These are phyloP conservation scores for Beauveria asiatica DNA, from an alignment of 2,329 filamentous ascomycete species.

Conservation along the genomic window DNA sequence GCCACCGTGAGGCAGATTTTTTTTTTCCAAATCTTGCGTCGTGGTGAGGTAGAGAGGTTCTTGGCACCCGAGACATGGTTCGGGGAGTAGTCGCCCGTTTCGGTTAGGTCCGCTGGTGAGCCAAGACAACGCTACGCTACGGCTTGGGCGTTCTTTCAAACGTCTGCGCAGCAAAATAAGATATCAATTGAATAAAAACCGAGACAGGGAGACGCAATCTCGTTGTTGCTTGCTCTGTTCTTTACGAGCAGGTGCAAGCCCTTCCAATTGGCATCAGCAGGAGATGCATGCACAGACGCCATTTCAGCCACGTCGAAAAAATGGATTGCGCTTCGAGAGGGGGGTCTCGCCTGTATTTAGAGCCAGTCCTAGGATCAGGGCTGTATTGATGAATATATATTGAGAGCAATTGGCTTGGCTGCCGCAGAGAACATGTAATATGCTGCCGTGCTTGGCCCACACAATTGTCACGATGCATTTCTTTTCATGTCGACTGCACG, in stretches of 20 bases:
- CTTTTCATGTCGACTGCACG: background rate
- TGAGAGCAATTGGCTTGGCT: background rate
- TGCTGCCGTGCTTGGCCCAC: background rate
- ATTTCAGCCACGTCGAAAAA: background rate
- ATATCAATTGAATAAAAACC: too few relatives aligned
- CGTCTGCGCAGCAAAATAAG: too few relatives aligned
- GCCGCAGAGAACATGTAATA: background rate
- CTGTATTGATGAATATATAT: background rate
- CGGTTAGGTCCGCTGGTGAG: too few relatives aligned
- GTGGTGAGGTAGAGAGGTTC: background rate
- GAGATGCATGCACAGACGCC: background rate
- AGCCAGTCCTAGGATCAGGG: background rate
- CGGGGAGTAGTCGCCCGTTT: background rate
- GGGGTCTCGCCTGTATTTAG: too few relatives aligned
- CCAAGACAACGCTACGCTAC: too few relatives aligned
- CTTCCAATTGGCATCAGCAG: background rate
- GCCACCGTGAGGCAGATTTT: background rate
- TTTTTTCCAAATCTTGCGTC: background rate
- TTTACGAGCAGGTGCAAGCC: background rate
- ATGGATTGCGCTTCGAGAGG: background rate
- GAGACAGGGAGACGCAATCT: too few relatives aligned
- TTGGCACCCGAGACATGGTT: background rate
- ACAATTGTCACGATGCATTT: background rate
- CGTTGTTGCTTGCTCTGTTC: too few relatives aligned
- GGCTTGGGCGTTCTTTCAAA: too few relatives aligned